Conservation (phyloP, 2,329 filamentous ascomycete species). For the Fusarium proliferatum region DNA sequence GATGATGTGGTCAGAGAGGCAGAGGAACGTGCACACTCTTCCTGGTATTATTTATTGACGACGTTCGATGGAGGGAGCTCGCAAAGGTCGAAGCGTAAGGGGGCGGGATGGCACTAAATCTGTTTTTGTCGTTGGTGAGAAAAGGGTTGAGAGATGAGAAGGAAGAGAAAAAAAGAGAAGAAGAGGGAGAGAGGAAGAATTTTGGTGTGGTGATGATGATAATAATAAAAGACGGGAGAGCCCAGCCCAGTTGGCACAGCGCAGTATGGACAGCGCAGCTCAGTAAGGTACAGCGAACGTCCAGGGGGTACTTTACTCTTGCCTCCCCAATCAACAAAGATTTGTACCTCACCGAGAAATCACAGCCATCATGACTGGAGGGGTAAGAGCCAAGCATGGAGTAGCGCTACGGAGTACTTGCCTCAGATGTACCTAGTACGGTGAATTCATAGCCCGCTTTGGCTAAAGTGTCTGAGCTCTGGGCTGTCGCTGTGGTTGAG, state of each 20-base stretch:
- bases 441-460: conserved; percentile 30
- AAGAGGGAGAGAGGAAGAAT: conserved; percentile 17
- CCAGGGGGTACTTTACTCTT: conserved; percentile 19
- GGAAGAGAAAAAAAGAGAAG: conserved; percentile 17
- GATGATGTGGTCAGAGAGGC: conserved; percentile 43
- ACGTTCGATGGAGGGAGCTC: conserved; percentile 34
- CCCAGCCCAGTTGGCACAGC: background rate
- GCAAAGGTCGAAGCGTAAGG: conserved; percentile 25
- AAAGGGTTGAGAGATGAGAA: conserved; percentile 29
- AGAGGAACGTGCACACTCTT: conserved; percentile 44
- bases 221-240: conserved; percentile 33
- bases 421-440: conserved; percentile 37
- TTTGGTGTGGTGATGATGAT: conserved; percentile 41
- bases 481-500: conserved; percentile 16
- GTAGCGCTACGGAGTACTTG: conserved; percentile 40
- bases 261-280: background rate
- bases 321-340: conserved; percentile 32
- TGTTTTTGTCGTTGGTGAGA: conserved; percentile 18
- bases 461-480: conserved; percentile 9
- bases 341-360: conserved; percentile 36
- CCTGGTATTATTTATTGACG: conserved; percentile 32
- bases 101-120: conserved; percentile 14
- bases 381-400: conserved; percentile 22
- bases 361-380: conserved; percentile 31
- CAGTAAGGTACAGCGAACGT: background rate